Conservation (phyloP, 768 basidiomycete genomes). For the Mycena rosella region DNA sequence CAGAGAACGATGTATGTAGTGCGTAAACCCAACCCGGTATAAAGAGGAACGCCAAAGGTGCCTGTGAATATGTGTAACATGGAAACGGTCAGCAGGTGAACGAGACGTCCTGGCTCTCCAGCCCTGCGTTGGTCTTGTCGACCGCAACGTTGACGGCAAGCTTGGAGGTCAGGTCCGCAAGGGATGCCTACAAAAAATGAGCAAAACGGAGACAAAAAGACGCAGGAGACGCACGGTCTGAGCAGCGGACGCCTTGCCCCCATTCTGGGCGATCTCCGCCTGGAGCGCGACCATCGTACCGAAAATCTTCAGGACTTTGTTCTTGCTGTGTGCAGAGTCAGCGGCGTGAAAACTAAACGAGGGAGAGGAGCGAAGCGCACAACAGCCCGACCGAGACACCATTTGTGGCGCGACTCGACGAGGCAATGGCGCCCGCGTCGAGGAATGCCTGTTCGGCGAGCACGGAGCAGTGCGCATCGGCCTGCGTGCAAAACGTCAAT, state of each 20-base stretch:
- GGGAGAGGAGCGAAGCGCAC: background rate
- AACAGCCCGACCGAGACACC: conserved; percentile 25
- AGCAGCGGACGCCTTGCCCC: conserved; percentile 12
- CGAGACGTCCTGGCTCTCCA: conserved; percentile 24
- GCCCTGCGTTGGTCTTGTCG: conserved; percentile 30
- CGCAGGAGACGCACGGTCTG: conserved; percentile 12
- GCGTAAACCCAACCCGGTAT: too few relatives aligned
- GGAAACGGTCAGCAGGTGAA: conserved; percentile 13
- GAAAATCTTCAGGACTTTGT: conserved; percentile 29
- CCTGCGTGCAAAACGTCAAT: background rate
- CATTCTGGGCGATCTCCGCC: conserved; percentile 22
- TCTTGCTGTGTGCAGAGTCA: conserved; percentile 8
- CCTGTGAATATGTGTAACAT: too few relatives aligned
- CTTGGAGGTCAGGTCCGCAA: conserved; percentile 16
- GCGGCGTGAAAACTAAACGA: too few relatives aligned
- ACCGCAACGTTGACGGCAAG: conserved; percentile 28
- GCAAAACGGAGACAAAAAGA: background rate
- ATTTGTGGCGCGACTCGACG: conserved; percentile 23
- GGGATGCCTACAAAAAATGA: conserved; percentile 3
- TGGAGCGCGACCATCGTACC: conserved; percentile 29
- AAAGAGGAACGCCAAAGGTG: too few relatives aligned
- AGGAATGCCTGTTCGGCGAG: conserved; percentile 20
- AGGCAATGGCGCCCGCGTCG: conserved; percentile 19
- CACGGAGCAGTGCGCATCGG: conserved; percentile 28
- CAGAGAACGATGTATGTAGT: too few relatives aligned